Base-by-base conservation (phyloP, 83 land plant species). In the Larix sibirica region DNA sequence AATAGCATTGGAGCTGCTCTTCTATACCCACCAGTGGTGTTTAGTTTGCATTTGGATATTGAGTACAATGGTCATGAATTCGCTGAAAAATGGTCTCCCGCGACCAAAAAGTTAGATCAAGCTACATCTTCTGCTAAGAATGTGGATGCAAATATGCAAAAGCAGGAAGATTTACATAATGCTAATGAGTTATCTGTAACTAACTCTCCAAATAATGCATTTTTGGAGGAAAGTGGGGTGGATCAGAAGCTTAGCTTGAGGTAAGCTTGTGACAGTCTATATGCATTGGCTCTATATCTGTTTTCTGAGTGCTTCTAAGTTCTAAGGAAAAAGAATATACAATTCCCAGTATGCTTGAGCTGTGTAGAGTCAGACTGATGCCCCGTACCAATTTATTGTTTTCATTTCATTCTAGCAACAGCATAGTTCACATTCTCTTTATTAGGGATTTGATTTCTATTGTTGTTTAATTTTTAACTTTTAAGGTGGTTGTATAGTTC, bases 1-100 rank as follows among this genome's bases (percentile, higher is more conserved):
- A 97, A 93, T 70, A 86, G 83, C 60, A 84, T 95, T 81, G 91
- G 92, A 80, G 93, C 93, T 60, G 85, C 95, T 80, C 89, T 95
- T 54, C 90, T 95, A 64, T 89, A 81, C 83, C 85, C 89, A 7
- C 76, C 68, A 14, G 87, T 84, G 77, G 79, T 80, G 70, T 90
- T 85, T 62, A 62, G 71, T 62, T 68, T 14, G 56, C 69, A 31
- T 28, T 31, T 75, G 80, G 85, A 86, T 58, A 63, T 62, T 58
- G 91, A 68, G 84, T 61, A 67, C n/a, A 90, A 92, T 92, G 94
- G 90, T 28, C 31, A 73, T 80, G 42, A 67, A 12, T 47, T 79
- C 67, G 80, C 58, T 67, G 70, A 74, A 77, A 73, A 24, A 47
- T 42, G 64, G 73, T 8, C 69, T 18, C n/a, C 63, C 44, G 84